Evolutionary conservation across 495 filamentous ascomycete genomes (phyloP).

Genomic region (Penicillium soppii): DNA sequence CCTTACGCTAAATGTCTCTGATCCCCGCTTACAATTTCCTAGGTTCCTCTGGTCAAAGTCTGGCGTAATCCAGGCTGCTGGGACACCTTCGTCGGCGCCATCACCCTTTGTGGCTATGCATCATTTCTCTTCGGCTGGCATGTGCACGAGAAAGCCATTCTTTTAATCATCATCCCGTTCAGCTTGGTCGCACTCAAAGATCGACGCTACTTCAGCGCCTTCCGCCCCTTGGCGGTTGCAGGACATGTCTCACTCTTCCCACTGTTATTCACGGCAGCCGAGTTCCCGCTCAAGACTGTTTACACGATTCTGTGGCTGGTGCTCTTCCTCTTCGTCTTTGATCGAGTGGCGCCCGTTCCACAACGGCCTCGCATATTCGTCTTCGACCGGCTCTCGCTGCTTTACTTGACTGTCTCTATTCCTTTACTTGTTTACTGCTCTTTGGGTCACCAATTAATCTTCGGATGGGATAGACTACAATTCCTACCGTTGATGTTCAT

Average conservation of each 20-base stretch:
- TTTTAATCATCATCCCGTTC: conserved; percentile 94
- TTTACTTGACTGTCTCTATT: conserved; percentile 85
- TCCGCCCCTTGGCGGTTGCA: conserved; percentile 85
- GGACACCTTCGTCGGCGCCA: conserved; percentile 82
- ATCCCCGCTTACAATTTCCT: neutral
- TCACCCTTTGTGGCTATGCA: conserved; percentile 94
- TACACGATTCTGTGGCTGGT: conserved; percentile 94
- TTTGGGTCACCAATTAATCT: conserved; percentile 75
- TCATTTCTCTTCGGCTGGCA: conserved; percentile 99
- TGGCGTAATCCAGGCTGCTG: conserved; percentile 81
- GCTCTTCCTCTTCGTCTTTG: conserved; percentile 81
- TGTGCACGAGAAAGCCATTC: conserved; percentile 95
- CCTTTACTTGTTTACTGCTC: conserved; percentile 89
- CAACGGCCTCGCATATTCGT: conserved; percentile 74
- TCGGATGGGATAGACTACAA: conserved; percentile 73
- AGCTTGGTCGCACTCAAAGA: conserved; percentile 91
- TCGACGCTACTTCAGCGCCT: conserved; percentile 86
- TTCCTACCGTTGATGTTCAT: conserved; percentile 97
- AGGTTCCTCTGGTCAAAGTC: conserved; percentile 77
- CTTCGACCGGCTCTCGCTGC: conserved; percentile 82
- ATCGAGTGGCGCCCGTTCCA: conserved; percentile 80
- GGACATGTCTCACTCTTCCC: conserved; percentile 96
- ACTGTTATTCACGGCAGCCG: conserved; percentile 83
- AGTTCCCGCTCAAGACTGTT: conserved; percentile 85
- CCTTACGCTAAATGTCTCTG: neutral